Percentiles rank a stretch among this genome's conserved stretches.
phyloP scores from a whole-genome alignment of 2,329 filamentous ascomycete genomes.

The Penicillium sp. region DNA sequence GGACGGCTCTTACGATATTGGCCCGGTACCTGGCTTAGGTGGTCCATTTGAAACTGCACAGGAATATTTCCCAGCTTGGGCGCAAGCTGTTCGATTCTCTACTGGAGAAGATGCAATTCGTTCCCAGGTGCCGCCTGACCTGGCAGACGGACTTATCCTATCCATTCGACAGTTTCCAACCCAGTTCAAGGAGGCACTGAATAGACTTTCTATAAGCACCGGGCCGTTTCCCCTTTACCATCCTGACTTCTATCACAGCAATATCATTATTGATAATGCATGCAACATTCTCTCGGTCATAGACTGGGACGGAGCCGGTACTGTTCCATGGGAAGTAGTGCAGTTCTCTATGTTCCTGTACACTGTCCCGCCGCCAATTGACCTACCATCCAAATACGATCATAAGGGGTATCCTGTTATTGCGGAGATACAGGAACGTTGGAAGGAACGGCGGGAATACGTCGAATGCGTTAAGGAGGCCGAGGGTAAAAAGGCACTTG shows the following conservation, averaged over 20 bases:
- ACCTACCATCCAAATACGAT: slow-evolving; percentile 10
- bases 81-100: slow-evolving; percentile 12
- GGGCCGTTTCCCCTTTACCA: slow-evolving; percentile 16
- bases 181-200: slow-evolving; percentile 7
- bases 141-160: slow-evolving; percentile 2
- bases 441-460: slow-evolving; percentile 8
- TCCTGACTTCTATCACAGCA: slow-evolving; percentile 17
- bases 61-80: slow-evolving; percentile 20
- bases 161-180: slow-evolving; percentile 6
- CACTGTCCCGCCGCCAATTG: slow-evolving; percentile 13
- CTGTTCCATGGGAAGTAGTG: slow-evolving; percentile 12
- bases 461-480: slow-evolving; percentile 6
- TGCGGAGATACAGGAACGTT: slow-evolving; percentile 3
- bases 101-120: slow-evolving; percentile 8
- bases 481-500: not conserved
- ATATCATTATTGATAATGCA: slow-evolving; percentile 16
- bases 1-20: slow-evolving; percentile 13
- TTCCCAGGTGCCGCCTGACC: slow-evolving; percentile 1
- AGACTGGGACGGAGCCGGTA: slow-evolving; percentile 17
- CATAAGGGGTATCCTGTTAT: slow-evolving; percentile 6
- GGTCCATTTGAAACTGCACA: slow-evolving; percentile 21
- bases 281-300: slow-evolving; percentile 14
- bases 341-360: slow-evolving; percentile 10
- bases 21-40: slow-evolving; percentile 16
- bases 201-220: slow-evolving; percentile 4